A percentile compares a stretch with the other conserved stretches of the same genome.
Conservation (phyloP, 345 rosid species). For the Clausena lansium region DNA sequence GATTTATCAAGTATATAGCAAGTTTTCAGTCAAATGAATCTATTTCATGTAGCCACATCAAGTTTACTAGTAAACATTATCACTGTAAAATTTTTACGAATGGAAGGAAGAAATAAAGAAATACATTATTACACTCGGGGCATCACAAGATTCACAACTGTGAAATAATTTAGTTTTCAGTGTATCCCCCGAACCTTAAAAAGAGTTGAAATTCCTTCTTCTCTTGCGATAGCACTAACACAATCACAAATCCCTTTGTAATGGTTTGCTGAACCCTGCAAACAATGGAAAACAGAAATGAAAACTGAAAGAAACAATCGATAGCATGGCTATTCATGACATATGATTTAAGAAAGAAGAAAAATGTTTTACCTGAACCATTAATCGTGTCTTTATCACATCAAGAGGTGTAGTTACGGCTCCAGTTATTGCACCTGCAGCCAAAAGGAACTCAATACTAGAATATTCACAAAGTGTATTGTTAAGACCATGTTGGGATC, state of each 20-base stretch:
- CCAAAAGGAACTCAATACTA: neutral
- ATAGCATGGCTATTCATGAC: neutral
- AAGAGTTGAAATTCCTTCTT: conserved; percentile 72
- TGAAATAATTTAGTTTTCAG: neutral
- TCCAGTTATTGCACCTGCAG: conserved; percentile 67
- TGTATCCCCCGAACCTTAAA: conserved; percentile 47
- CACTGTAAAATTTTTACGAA: neutral
- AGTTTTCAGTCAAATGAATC: neutral
- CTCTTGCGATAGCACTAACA: conserved; percentile 50
- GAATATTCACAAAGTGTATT: neutral
- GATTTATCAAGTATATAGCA: neutral
- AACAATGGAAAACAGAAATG: neutral
- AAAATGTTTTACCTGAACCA: conserved; percentile 57
- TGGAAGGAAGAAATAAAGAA: neutral
- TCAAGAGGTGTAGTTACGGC: conserved; percentile 75
- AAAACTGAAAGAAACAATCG: neutral
- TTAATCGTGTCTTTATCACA: conserved; percentile 73
- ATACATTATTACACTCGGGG: neutral
- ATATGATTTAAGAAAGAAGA: neutral
- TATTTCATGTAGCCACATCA: neutral
- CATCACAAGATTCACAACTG: neutral
- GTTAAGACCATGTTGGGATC: too few species aligned
- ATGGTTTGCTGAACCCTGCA: conserved; percentile 60
- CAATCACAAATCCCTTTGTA: conserved; percentile 72
- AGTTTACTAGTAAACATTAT: too few species aligned